A percentile compares a stretch with the other conserved stretches of the same genome.
Conservation (phyloP, 352 stramenopile genomes). For the Pythium sp. region DNA sequence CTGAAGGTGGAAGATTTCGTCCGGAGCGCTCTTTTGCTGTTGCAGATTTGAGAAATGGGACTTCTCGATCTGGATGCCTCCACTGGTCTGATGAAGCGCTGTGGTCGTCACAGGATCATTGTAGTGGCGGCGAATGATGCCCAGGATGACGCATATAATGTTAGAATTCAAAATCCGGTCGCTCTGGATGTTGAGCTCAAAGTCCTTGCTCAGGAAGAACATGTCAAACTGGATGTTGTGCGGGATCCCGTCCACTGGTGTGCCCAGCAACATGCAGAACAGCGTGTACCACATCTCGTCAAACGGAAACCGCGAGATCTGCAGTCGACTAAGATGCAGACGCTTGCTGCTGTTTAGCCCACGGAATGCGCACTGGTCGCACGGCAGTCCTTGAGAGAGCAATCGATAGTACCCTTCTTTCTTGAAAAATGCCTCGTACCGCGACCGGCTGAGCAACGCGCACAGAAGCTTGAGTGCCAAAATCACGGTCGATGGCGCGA, state of each 20-base stretch:
- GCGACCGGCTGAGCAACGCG: conserved; percentile 35
- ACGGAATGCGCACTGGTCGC: conserved; percentile 23
- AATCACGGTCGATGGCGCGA: conserved; percentile 51
- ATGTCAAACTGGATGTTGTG: conserved; percentile 62
- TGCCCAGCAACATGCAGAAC: conserved; percentile 59
- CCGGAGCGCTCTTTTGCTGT: background rate
- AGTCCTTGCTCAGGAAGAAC: conserved; percentile 66
- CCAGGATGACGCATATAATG: conserved; percentile 53
- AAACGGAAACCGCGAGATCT: conserved; percentile 42
- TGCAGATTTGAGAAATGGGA: background rate
- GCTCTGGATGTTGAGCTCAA: conserved; percentile 58
- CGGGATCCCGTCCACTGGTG: conserved; percentile 57
- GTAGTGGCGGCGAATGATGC: conserved; percentile 53
- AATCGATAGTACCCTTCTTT: conserved; percentile 73
- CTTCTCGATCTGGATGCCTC: background rate
- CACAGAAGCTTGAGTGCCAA: conserved; percentile 48
- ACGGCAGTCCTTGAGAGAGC: conserved; percentile 58
- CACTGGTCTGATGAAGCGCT: background rate
- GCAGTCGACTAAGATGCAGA: too few species aligned
- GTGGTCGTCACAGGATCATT: conserved; percentile 40
- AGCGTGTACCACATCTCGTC: conserved; percentile 70
- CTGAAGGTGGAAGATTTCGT: conserved; percentile 32
- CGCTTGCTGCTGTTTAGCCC: background rate
- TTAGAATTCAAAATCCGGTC: conserved; percentile 51
- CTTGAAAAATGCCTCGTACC: conserved; percentile 56